Base-by-base conservation (phyloP, 2,329 filamentous ascomycete genomes). In the Fusarium robinianum region DNA sequence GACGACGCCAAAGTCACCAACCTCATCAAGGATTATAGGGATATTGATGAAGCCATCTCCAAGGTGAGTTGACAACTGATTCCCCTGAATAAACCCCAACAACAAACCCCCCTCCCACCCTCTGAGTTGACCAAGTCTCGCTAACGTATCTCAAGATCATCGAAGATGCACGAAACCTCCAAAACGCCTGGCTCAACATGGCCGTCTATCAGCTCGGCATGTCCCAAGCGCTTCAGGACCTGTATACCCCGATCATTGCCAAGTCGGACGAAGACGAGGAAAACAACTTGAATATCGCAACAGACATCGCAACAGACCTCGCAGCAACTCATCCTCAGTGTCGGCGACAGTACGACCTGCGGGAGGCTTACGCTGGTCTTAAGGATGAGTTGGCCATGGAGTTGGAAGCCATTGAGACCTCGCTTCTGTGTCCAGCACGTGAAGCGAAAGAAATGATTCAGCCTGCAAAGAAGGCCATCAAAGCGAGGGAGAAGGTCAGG, bases 371-470 rank as follows among this genome's bases (percentile, higher is more conserved):
- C 35, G 18, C 43, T 16, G 26, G 39, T 11, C 43, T 51, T n/a
- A 29, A 47, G 18, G 43, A 47, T 5, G 47, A 51, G 24, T 21
- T 51, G 29, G 29, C 33, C 11, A 43, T 38, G 17, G 47, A 51
- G 27, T 43, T 47, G n/a, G 34, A 38, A 5, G 39, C 34, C 25
- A 43, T 51, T 18, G 47, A 51, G 21, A 41, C 43, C 7, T 23
- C 43, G 8, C 14, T 51, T 7, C 35, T 51, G n/a, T 39, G 43
- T 15, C 47, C 47, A 9, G 47, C 47, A 9, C 36, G 14, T 14
- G 43, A 51, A 3, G 35, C 40, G 8, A 46, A 41, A 9, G 39
- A 42, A 11, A 23, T 38, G 15, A 42, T 51, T 7, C 43, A 39
- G 14, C 43, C 43, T 18, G 21, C 43, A 14, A 41, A 37, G 26